A percentile compares a stretch with the other conserved stretches of the same genome.
Conservation (phyloP, 768 basidiomycete genomes). For the Lactarius quietus region DNA sequence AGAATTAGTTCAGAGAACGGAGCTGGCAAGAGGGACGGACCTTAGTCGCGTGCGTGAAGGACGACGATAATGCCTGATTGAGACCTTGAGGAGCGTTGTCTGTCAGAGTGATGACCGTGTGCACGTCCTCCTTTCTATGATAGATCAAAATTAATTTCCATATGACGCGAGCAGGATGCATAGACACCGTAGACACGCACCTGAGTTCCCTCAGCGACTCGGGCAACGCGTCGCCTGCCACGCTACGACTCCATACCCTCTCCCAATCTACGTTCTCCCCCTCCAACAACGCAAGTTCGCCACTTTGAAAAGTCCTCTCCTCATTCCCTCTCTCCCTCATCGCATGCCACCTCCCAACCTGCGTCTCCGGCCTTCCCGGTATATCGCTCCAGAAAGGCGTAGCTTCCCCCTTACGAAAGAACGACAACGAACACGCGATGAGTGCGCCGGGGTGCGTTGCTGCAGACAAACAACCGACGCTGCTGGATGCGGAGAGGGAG, state of each 20-base stretch:
- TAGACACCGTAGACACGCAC: conserved; percentile 37
- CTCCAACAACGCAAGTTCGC: conserved; percentile 15
- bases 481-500: conserved; percentile 28
- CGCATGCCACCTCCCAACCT: conserved; percentile 70
- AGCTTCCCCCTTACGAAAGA: conserved; percentile 44
- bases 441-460: conserved; percentile 34
- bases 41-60: conserved; percentile 46
- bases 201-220: conserved; percentile 37
- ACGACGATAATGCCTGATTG: no score
- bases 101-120: conserved; percentile 50
- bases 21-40: conserved; percentile 34
- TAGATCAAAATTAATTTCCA: not conserved
- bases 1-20: not conserved
- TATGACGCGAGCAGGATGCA: not conserved
- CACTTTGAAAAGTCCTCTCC: conserved; percentile 1
- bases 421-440: conserved; percentile 55
- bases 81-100: conserved; percentile 58
- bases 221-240: conserved; percentile 34
- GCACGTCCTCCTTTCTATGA: conserved; percentile 29
- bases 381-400: conserved; percentile 61
- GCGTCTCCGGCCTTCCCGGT: conserved; percentile 51
- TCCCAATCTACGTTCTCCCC: conserved; percentile 45
- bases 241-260: conserved; percentile 43
- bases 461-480: conserved; percentile 63
- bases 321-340: conserved; percentile 38